These are phyloP conservation scores for Podila clonocystis DNA, from an alignment of 192 early-diverging fungal species.

Conservation along the genomic window DNA sequence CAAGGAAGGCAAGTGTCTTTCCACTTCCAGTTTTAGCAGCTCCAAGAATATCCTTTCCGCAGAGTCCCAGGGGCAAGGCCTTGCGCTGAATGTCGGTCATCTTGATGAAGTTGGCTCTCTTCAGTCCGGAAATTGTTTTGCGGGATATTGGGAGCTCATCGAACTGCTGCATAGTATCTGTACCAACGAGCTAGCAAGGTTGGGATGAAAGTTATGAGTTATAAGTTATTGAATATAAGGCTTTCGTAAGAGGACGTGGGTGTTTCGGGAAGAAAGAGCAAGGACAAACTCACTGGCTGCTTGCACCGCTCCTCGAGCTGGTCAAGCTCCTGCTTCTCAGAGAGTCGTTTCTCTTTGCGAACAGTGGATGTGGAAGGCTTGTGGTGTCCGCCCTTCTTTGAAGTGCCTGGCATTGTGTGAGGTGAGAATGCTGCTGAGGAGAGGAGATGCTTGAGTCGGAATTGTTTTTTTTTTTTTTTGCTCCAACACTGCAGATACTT, in stretches of 20 bases:
- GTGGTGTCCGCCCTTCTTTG: conserved; percentile 20
- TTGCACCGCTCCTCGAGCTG: conserved; percentile 56
- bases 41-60: conserved; percentile 79
- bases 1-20: conserved; percentile 83
- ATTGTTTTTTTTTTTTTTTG: conserved; percentile 10
- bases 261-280: background rate
- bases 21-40: conserved; percentile 90
- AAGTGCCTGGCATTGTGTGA: conserved; percentile 17
- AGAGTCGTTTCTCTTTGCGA: conserved; percentile 54
- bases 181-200: conserved; percentile 7
- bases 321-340: conserved; percentile 59
- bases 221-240: background rate
- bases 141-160: conserved; percentile 59
- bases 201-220: background rate
- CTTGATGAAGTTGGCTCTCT: conserved; percentile 85
- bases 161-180: conserved; percentile 51
- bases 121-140: conserved; percentile 76
- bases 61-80: conserved; percentile 74
- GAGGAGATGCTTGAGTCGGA: background rate
- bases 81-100: conserved; percentile 95
- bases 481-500: background rate
- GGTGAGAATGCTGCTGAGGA: background rate
- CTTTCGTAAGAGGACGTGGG: background rate
- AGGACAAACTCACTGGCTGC: conserved; percentile 50
- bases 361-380: conserved; percentile 20